Conservation (phyloP, 345 rosid species). For the Populus nigra region DNA sequence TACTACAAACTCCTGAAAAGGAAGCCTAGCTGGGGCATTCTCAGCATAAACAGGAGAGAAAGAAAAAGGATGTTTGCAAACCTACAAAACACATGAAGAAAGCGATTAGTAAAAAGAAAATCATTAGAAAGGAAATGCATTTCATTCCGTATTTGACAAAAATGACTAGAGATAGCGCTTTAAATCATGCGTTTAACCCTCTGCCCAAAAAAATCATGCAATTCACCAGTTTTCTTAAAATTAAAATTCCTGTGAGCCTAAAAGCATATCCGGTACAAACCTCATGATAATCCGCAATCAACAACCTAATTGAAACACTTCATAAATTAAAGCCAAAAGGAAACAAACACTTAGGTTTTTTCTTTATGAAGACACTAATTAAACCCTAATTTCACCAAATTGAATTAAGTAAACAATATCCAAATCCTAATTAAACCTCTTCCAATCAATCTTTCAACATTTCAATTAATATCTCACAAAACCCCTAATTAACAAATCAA, state of each 20-base stretch:
- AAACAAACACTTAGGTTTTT: background rate
- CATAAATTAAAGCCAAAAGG: background rate
- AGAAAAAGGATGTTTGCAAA: slow-evolving; percentile 92
- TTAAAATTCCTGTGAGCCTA: background rate
- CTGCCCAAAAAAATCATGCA: background rate
- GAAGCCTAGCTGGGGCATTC: slow-evolving; percentile 95
- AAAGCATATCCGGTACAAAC: background rate
- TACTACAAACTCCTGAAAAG: slow-evolving; percentile 93
- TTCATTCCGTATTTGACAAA: background rate
- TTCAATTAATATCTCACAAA: background rate
- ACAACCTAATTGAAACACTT: background rate
- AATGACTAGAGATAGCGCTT: background rate
- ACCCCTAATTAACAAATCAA: background rate
- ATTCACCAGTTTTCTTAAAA: background rate
- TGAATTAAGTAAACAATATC: background rate
- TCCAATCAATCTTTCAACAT: slow-evolving; percentile 2
- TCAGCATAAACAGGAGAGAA: slow-evolving; percentile 98
- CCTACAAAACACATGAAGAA: slow-evolving; percentile 42
- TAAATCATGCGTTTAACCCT: background rate
- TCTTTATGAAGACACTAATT: background rate
- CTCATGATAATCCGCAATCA: too few relatives aligned
- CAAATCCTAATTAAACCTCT: slow-evolving; percentile 1
- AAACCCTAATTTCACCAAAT: background rate
- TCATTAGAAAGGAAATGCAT: background rate
- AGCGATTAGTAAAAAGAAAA: background rate